Base-by-base conservation (phyloP, 2,329 filamentous ascomycete genomes). In the Tolypocladium cylindrosporum region DNA sequence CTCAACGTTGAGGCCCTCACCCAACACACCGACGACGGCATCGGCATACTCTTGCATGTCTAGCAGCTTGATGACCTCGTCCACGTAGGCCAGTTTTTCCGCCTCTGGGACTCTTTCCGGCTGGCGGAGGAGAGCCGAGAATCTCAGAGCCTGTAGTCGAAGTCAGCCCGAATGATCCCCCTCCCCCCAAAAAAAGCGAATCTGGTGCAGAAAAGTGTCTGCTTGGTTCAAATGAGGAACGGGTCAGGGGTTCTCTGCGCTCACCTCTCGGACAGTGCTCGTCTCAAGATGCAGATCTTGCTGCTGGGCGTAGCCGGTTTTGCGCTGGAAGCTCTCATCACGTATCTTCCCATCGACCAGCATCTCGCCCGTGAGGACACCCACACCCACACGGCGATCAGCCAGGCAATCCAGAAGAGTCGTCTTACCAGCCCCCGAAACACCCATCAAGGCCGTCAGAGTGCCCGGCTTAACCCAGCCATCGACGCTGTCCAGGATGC, bases 381-480 rank as follows among this genome's bases (percentile, higher is more conserved):
- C 40, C 3, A 42, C 40, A 9, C 40, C 40, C n/a, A 21, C n/a
- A 89, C 85, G 14, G 88, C 87, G 84, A 52, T 84, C 86, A 37
- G 87, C 87, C 58, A 90, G 77, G 27, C 84, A 84, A 54, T 71
- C 69, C 41, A 90, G 73, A 19, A 90, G 74, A 1, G 86, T 89
- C 0, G 87, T 89, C 68, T 89, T 90, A 56, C 87, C 70, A 4
- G 70, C 70, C 9, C 70, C 70, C 0, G 70, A 71, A 1, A 69
- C 68, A 34, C 70, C 85, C 87, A 89, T 90, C 0, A 89, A 77
- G 13, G 86, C 87, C 8, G 87, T 90, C 16, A 89, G 72, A 19
- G 86, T 89, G 55, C 87, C 87, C 1, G 87, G 87, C 69, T 89
- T 88, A 56, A 90, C 86, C 85, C 86, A 90, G 13, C 88, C 87